Evolutionary conservation across 208 protist species (phyloP).

Genomic region (Wallacemonas collosoma): DNA sequence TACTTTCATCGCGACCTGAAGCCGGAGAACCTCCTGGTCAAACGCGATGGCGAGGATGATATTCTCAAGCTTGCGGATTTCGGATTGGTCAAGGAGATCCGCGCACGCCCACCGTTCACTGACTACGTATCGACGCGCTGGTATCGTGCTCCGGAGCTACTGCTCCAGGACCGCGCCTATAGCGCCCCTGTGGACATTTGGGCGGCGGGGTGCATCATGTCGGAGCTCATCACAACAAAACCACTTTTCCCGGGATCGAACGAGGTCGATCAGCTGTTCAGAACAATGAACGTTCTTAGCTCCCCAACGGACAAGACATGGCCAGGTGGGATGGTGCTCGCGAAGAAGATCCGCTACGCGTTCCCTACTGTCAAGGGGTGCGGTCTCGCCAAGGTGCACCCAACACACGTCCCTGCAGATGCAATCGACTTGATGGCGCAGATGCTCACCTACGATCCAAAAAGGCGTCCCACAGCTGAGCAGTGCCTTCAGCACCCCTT

Average conservation of each 20-base stretch:
- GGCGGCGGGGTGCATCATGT: constrained; percentile 97
- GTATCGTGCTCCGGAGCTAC: constrained; percentile 99
- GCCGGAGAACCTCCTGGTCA: constrained; percentile 98
- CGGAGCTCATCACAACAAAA: constrained; percentile 96
- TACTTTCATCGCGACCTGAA: constrained; percentile 98
- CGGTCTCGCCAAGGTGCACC: constrained; percentile 66
- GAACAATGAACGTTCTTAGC: constrained; percentile 80
- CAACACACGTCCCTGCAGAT: constrained; percentile 80
- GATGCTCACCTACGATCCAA: constrained; percentile 96
- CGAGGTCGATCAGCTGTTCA: constrained; percentile 86
- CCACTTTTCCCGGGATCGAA: constrained; percentile 95
- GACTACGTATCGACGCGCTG: constrained; percentile 98
- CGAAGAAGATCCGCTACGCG: constrained; percentile 80
- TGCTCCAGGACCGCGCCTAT: constrained; percentile 95
- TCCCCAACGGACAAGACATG: constrained; percentile 78
- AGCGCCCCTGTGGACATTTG: constrained; percentile 95
- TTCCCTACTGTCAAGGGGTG: constrained; percentile 67
- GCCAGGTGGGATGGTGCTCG: constrained; percentile 68
- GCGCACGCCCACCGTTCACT: constrained; percentile 83
- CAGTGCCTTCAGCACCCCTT: constrained; percentile 95
- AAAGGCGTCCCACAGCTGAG: constrained; percentile 92
- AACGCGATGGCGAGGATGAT: constrained; percentile 62
- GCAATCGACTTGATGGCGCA: constrained; percentile 92
- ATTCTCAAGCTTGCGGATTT: constrained; percentile 96
- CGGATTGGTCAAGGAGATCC: constrained; percentile 72